Conservation (phyloP, 805 yeast genomes). For the Saccharomyces paradoxus region DNA sequence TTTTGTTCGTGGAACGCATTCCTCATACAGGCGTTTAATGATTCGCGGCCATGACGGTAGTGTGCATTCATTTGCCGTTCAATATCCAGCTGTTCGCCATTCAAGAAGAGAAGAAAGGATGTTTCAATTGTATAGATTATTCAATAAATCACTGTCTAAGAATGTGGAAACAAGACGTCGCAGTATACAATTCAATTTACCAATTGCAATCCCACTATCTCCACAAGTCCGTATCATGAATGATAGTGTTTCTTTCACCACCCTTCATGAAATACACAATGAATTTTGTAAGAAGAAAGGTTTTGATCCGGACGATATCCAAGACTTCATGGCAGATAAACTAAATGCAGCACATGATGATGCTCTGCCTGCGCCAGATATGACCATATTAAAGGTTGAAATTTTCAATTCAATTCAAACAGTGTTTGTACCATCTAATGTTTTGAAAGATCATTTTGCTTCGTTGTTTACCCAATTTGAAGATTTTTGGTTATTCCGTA, state of each 20-base stretch:
- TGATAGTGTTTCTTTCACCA: constrained; percentile 63
- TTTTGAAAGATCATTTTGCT: constrained; percentile 71
- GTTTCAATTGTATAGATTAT: constrained; percentile 81
- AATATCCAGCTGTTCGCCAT: constrained; percentile 95
- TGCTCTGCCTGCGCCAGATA: constrained; percentile 85
- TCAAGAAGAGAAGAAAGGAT: constrained; percentile 94
- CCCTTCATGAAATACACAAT: constrained; percentile 79
- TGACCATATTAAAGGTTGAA: constrained; percentile 81
- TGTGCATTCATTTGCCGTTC: constrained; percentile 87
- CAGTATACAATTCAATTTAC: constrained; percentile 74
- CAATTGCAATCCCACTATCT: constrained; percentile 86
- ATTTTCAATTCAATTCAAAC: constrained; percentile 86
- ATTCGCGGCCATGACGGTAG: constrained; percentile 93
- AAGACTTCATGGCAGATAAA: constrained; percentile 77
- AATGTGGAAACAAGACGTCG: constrained; percentile 86
- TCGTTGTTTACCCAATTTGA: constrained; percentile 67
- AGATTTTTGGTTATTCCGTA: constrained; percentile 95
- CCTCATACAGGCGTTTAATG: constrained; percentile 80
- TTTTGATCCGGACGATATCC: constrained; percentile 80
- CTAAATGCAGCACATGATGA: constrained; percentile 90
- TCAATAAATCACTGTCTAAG: constrained; percentile 70
- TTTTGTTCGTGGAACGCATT: constrained; percentile 79
- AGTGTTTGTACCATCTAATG: constrained; percentile 73
- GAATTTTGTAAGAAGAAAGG: constrained; percentile 67
- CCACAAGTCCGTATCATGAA: constrained; percentile 91